Evolutionary conservation across 106 monocot species (phyloP).

Genomic region (Acorus gramineus): DNA sequence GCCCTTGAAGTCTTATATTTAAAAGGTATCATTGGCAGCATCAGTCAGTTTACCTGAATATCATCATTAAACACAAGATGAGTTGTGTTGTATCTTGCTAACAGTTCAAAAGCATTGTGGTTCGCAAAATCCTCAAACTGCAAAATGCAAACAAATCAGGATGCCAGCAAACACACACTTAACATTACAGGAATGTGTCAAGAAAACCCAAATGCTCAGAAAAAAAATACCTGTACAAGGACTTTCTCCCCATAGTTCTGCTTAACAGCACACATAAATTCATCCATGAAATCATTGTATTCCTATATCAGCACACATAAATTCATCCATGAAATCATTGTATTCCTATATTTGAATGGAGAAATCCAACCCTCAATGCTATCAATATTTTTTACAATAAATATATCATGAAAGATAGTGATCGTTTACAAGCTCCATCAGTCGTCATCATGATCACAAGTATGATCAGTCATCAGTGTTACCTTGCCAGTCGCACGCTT

Average conservation of each 20-base stretch:
- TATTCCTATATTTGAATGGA: slow-evolving; percentile 51
- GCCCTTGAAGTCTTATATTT: too few species aligned
- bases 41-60: slow-evolving; percentile 9
- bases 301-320: too few species aligned
- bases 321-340: too few species aligned
- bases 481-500: slow-evolving; percentile 48
- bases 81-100: slow-evolving; percentile 9
- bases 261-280: slow-evolving; percentile 89
- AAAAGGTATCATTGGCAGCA: too few species aligned
- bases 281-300: slow-evolving; percentile 40
- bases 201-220: not conserved
- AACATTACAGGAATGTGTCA: too few species aligned
- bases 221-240: slow-evolving; percentile 53
- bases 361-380: not conserved
- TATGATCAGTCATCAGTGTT: not conserved
- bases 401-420: too few species aligned
- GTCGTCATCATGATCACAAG: too few species aligned
- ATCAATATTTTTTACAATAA: not conserved
- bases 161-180: not conserved
- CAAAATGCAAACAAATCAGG: not conserved
- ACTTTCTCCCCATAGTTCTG: slow-evolving; percentile 88
- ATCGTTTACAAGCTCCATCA: not conserved
- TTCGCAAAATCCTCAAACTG: slow-evolving; percentile 98
- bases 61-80: slow-evolving; percentile 26
- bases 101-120: slow-evolving; percentile 48